These are phyloP conservation scores for Raddia guianensis DNA, from an alignment of 176 grass and related monocot genomes.

Conservation along the genomic window DNA sequence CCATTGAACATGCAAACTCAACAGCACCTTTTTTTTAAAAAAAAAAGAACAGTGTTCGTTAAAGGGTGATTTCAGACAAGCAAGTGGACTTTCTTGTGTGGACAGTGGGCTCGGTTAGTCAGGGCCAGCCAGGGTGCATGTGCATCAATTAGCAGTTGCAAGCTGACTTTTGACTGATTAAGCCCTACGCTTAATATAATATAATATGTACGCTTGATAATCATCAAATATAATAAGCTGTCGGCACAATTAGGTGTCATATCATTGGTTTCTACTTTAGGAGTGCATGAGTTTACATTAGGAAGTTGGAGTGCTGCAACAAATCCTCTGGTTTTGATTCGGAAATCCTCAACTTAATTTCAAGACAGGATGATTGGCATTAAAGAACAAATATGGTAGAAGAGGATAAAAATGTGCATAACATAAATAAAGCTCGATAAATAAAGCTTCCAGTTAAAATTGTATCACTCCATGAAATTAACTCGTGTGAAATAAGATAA, in stretches of 20 bases:
- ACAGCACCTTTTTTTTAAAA: not conserved
- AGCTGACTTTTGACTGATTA: not conserved
- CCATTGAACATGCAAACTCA: no score
- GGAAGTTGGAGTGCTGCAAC: not conserved
- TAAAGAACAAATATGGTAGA: not conserved
- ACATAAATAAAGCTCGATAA: no score
- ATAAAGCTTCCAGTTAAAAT: no score
- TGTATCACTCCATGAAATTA: no score
- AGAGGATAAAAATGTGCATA: not conserved
- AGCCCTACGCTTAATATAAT: not conserved
- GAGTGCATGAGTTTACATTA: not conserved
- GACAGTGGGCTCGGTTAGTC: not conserved
- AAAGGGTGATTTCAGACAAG: not conserved
- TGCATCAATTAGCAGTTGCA: not conserved
- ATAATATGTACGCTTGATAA: not conserved
- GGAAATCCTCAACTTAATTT: not conserved
- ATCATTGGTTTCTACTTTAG: not conserved
- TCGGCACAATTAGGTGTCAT: not conserved
- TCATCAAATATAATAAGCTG: not conserved
- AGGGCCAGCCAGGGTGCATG: not conserved
- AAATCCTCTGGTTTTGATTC: not conserved
- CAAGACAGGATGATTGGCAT: not conserved
- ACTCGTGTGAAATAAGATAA: no score
- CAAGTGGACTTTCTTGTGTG: not conserved
- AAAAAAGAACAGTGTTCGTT: not conserved